Evolutionary conservation across 2,329 filamentous ascomycete genomes (phyloP), one percentile per base, ranked within the genome.

Genomic region (Pseudogymnoascus sp.): DNA sequence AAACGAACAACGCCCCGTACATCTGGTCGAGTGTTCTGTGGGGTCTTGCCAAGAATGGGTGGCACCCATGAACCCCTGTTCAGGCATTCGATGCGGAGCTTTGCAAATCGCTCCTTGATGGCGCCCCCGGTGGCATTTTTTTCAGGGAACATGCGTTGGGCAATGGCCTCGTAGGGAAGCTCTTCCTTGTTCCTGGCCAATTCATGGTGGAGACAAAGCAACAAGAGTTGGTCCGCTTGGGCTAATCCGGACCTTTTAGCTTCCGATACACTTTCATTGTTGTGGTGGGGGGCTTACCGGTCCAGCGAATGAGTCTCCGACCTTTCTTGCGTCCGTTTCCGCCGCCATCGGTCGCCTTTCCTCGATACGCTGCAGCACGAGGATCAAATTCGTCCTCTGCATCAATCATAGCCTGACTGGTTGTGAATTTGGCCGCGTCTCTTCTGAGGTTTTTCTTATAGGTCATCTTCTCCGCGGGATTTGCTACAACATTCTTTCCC

Each of bases 41-140:
- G 65, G 0, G 66, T 61, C 59, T 71, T 73, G 23, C 67, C 67
- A 5, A 65, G 58, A 1, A 66, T 37, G 2, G 76, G 76, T 1
- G 76, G 75, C 1, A 78, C 72, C 5, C 75, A 58, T 56, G 76
- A 73, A n/a, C 76, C 76, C 61, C 76, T 71, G 5, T 70, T 67
- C 13, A 74, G 57, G 10, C 76, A 63, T 1, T 68, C 65, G 1
- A 63, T 62, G 3, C 76, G 72, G 3, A 75, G 61, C 0, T 74
- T 72, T 13, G 62, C 62, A 3, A 77, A 59, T 28, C 73, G 70
- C 67, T 78, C 76, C 1, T 63, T 57, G 3, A 77, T 60, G 3
- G 75, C 74, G 15, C 69, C 68, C 2, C 71, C 73, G 0, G 74
- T 74, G 0, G 74, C 72, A 35, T 48, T 52, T 30, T 41, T 59